phyloP scores from a whole-genome alignment of 768 basidiomycete species.

The Heimioporus sp. region DNA sequence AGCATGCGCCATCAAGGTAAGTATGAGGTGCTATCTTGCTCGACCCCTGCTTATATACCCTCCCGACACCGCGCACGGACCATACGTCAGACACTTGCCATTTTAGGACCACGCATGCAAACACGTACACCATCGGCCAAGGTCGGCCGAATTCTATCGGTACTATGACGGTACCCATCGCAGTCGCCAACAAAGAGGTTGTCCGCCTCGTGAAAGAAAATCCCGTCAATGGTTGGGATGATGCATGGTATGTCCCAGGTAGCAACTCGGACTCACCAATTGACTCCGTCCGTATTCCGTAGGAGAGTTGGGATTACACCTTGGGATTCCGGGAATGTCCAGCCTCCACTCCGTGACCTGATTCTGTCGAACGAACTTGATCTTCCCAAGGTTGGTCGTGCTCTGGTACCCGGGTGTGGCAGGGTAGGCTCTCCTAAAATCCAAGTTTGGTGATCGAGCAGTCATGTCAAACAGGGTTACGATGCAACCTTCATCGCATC shows the following conservation, averaged over 20 bases:
- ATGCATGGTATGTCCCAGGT: constrained; percentile 12
- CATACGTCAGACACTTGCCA: not conserved
- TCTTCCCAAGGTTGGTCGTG: constrained; percentile 42
- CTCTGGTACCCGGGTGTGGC: constrained; percentile 61
- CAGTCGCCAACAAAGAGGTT: constrained; percentile 3
- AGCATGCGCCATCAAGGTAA: constrained; percentile 64
- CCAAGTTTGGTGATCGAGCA: not conserved
- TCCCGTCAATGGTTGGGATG: constrained; percentile 18
- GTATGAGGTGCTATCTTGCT: constrained; percentile 36
- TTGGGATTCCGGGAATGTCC: constrained; percentile 57
- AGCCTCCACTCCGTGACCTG: constrained; percentile 55
- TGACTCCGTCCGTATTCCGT: not conserved
- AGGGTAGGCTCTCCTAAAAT: constrained; percentile 22
- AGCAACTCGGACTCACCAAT: not conserved
- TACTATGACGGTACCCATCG: not conserved
- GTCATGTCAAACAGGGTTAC: constrained; percentile 14
- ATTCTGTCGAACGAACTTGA: constrained; percentile 44
- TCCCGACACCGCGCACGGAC: constrained; percentile 12
- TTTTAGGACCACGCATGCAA: not conserved
- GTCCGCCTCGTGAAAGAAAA: constrained; percentile 9
- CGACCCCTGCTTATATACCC: constrained; percentile 10
- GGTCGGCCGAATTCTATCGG: too few relatives aligned
- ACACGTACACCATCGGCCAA: too few relatives aligned
- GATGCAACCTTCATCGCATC: constrained; percentile 17
- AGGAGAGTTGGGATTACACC: constrained; percentile 55